Evolutionary conservation across 2,329 filamentous ascomycete genomes (phyloP), one percentile per base, ranked within the genome.

Genomic region (Microdochium bolleyi): DNA sequence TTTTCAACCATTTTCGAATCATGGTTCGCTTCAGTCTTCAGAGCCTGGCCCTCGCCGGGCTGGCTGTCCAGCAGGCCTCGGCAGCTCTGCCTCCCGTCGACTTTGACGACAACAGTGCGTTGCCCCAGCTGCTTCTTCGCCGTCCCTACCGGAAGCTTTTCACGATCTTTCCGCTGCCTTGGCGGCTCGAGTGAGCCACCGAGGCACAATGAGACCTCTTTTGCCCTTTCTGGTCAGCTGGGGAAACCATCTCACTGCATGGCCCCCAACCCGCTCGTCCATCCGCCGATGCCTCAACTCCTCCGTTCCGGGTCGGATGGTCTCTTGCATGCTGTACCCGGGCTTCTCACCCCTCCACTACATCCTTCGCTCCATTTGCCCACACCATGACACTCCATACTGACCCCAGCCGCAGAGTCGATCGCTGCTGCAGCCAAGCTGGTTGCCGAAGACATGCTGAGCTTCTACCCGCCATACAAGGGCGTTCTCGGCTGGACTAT

Each of bases 381-480:
- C 4, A 19, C n/a, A 21, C 19, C 3, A 22, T 11, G 19, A 22
- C 41, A 46, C 41, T 22, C 16, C 13, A 8, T 4, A 24, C 41
- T 46, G 19, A 46, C 41, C 41, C 16, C 13, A 16, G 2, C 14
- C 30, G 9, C 52, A 57, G 55, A 53, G 8, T 55, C 55, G 11
- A 51, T 57, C 27, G 24, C 27, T 2, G 13, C 30, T 14, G 54
- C 53, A 19, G 55, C 55, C 11, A 19, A 38, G 3, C 30, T 51
- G 25, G 55, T 69, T 11, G 66, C 66, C 0, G 53, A 55, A n/a
- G 63, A 65, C 53, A 54, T 67, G n/a, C 53, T 70, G 21, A 49
- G 53, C 0, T 61, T 62, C 50, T 70, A 69, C 55, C 50, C 64
- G 9, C 41, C 41, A 24, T 46, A 46, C 41, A 66, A 67, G 27